Evolutionary conservation across 2,329 filamentous ascomycete species (phyloP).

Genomic region (Aspergillus aculeatinus): DNA sequence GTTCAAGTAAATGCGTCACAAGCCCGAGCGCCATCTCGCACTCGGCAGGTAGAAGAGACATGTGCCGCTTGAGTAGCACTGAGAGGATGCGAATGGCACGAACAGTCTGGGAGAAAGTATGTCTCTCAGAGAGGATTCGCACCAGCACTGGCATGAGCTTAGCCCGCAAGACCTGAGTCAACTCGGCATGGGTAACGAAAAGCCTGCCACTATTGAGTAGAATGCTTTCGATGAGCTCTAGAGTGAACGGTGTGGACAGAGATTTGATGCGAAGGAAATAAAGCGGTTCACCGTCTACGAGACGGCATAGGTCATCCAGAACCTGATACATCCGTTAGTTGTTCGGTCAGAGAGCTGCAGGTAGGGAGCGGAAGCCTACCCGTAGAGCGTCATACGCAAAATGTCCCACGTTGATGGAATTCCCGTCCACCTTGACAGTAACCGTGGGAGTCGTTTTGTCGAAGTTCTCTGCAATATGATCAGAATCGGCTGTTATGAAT

Average conservation of each 20-base stretch:
- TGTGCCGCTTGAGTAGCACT: slow-evolving; percentile 74
- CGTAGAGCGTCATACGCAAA: slow-evolving; percentile 84
- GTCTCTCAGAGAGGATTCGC: slow-evolving; percentile 71
- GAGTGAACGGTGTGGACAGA: slow-evolving; percentile 76
- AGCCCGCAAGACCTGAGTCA: slow-evolving; percentile 72
- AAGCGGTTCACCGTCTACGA: slow-evolving; percentile 80
- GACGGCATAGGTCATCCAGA: slow-evolving; percentile 83
- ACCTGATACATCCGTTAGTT: slow-evolving; percentile 51
- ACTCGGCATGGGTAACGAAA: slow-evolving; percentile 75
- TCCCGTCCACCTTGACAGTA: slow-evolving; percentile 66
- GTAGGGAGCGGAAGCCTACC: slow-evolving; percentile 42
- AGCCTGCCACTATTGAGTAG: slow-evolving; percentile 80
- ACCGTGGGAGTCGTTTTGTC: slow-evolving; percentile 59
- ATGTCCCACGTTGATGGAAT: slow-evolving; percentile 64
- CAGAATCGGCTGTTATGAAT: slow-evolving; percentile 3
- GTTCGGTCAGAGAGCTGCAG: background rate
- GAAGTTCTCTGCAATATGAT: slow-evolving; percentile 21
- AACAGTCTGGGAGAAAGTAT: slow-evolving; percentile 78
- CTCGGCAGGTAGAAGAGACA: slow-evolving; percentile 71
- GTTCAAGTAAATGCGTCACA: slow-evolving; percentile 82
- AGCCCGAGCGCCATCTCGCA: slow-evolving; percentile 80
- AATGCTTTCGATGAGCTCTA: slow-evolving; percentile 90
- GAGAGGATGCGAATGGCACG: slow-evolving; percentile 80
- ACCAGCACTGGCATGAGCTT: slow-evolving; percentile 82
- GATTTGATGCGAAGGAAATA: slow-evolving; percentile 77